Percentiles rank a stretch among this genome's conserved stretches.
phyloP scores from a whole-genome alignment of 441 rosid species.

The Jatropha podagrica region DNA sequence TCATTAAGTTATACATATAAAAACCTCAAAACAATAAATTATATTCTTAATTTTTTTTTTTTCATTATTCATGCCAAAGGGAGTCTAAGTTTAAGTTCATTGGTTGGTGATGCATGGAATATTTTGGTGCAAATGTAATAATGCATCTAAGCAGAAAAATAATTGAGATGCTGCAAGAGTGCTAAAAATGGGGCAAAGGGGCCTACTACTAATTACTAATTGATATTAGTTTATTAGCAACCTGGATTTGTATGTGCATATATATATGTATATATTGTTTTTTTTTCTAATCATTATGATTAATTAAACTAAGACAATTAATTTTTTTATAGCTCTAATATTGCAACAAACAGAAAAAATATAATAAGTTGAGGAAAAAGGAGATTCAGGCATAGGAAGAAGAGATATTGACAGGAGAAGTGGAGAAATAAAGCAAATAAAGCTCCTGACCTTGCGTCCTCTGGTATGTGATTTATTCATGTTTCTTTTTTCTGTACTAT shows the following conservation, averaged over 20 bases:
- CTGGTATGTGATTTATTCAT: slow-evolving; percentile 16
- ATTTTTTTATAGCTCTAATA: too few species aligned
- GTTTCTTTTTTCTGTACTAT: neutral
- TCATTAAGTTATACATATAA: too few species aligned
- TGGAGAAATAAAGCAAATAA: slow-evolving; percentile 18
- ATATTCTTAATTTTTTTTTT: too few species aligned
- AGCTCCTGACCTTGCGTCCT: slow-evolving; percentile 19
- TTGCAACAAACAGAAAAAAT: neutral
- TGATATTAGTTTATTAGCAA: neutral
- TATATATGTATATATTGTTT: neutral
- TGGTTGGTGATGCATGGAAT: neutral
- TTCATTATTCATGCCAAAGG: too few species aligned
- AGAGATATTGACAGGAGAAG: slow-evolving; percentile 15
- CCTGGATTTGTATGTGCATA: neutral
- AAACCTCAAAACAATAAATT: too few species aligned
- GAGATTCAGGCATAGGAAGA: neutral
- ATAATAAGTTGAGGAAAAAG: neutral
- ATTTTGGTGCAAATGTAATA: neutral
- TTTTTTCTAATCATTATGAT: slow-evolving; percentile 7
- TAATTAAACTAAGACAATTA: slow-evolving; percentile 18
- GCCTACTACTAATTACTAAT: slow-evolving; percentile 26
- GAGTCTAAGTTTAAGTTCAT: too few species aligned
- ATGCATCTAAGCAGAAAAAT: neutral
- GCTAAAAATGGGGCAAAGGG: slow-evolving; percentile 22
- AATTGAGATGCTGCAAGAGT: slow-evolving; percentile 30